Evolutionary conservation across 768 basidiomycete species (phyloP), one percentile per base, ranked within the genome.

Genomic region (Boletus reticuloceps): DNA sequence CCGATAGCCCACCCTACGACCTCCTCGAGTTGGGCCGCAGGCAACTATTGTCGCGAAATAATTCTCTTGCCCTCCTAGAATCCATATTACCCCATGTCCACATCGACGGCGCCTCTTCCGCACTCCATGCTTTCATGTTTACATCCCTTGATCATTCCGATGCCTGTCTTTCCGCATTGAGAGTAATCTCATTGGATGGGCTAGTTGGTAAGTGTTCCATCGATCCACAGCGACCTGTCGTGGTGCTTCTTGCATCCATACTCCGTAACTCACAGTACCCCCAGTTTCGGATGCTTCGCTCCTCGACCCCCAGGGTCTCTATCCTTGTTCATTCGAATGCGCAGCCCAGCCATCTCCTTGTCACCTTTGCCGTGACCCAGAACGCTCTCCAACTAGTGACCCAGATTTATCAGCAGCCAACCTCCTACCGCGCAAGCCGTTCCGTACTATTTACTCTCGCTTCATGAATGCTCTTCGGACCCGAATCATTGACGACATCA

Each of bases 391-490:
- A 13, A 52, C 54, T 45, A 61, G 55, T 50, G 60, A 53, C 51
- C 59, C 55, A 27, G 54, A 61, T 56, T 68, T 63, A 59, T 75
- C 67, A 20, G 73, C 58, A 69, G 58, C 62, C 60, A 53, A 61
- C 72, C 64, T 76, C 65, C 70, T 84, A 67, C 81, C 82, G 47
- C 73, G 78, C 47, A 71, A 74, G 57, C 68, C 72, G 47, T 71
- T 84, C 11, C 81, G 74, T 25, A 50, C 58, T 27, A 66, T 74
- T 11, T 72, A 76, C 50, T 51, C 65, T n/a, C 64, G 68, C 58
- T 88, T 91, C 62, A 72, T 88, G 58, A 77, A 80, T 36, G 88
- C 88, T 8, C 70, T 88, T n/a, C 84, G 87, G 37, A 76, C 67
- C 38, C 63, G 75, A 37, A 66, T 80, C 27, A 75, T 73, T 36